Evolutionary conservation across 1,139 yeast genomes (phyloP), one percentile per base, ranked within the genome.

Genomic region (Scheffersomyces illinoinensis): DNA sequence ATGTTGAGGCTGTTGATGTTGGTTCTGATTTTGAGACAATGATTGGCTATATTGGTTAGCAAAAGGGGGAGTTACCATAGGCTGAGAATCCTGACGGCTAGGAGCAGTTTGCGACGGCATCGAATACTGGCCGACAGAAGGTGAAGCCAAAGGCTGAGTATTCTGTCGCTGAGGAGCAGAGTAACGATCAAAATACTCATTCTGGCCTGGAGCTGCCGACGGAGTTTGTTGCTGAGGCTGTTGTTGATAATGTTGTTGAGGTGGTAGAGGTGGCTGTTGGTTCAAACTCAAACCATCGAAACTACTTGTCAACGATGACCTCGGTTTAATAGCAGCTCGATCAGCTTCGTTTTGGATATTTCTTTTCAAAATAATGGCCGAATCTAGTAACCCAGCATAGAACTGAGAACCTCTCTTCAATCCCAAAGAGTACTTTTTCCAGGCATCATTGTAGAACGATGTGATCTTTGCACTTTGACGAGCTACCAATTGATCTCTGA

Each of bases 371-470:
- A 20, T 48, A 8, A 48, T 48, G 47, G 51, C 51, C 7, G 21
- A 48, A 24, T 24, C 24, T 12, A 48, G 26, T 54, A 93, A 74
- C 53, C 85, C 83, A 3, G 76, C 74, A 70, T 93, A 93, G 66
- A 92, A 90, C 14, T 76, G 81, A 17, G 73, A 68, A 0, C 97
- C 97, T 63, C 85, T 86, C 14, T 74, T 72, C 58, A 86, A 72
- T 2, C 96, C 97, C 10, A 76, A 75, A 19, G 78, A 75, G 64
- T 88, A 88, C 43, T 82, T 81, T 47, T 75, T 79, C 89, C 95
- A 92, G 59, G 77, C 78, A 0, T 87, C 82, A 43, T 72, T 70
- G 61, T 86, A 79, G 60, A 89, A 83, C 53, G 78, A 75, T 5
- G 77, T 77, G 50, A 88, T 77, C 52, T 77, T 77, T 2, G 70